These are phyloP conservation scores for Fusarium buharicum DNA, from an alignment of 2,329 filamentous ascomycete genomes.

Conservation along the genomic window DNA sequence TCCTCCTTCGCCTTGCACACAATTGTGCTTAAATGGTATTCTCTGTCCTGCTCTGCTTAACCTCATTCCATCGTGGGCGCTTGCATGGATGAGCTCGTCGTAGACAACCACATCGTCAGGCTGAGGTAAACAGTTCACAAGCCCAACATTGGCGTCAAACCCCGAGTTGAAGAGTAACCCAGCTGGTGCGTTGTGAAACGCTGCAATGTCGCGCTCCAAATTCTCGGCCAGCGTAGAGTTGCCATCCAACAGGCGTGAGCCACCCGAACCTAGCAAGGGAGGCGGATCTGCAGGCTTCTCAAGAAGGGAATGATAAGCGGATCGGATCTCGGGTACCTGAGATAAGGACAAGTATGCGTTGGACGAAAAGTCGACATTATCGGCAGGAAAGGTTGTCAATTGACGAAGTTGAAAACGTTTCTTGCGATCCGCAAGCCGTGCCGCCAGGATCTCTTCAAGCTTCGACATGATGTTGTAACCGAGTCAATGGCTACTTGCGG, in stretches of 20 bases:
- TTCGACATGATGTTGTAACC: constrained; percentile 7
- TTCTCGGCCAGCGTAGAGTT: constrained; percentile 58
- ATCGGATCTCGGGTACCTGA: constrained; percentile 59
- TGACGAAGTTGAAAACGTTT: constrained; percentile 54
- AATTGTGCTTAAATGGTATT: constrained; percentile 68
- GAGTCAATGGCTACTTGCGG: background rate
- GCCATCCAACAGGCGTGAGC: constrained; percentile 64
- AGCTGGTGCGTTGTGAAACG: constrained; percentile 58
- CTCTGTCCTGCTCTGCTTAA: constrained; percentile 64
- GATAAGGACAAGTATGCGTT: constrained; percentile 84
- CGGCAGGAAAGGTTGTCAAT: constrained; percentile 69
- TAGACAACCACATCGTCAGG: constrained; percentile 72
- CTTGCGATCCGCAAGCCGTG: constrained; percentile 46
- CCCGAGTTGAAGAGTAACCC: constrained; percentile 68
- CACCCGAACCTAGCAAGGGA: constrained; percentile 59
- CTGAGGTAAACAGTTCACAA: constrained; percentile 70
- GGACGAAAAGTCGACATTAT: constrained; percentile 80
- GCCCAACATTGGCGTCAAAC: constrained; percentile 72
- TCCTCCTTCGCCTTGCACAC: constrained; percentile 48
- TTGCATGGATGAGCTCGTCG: constrained; percentile 81
- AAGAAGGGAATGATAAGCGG: constrained; percentile 67
- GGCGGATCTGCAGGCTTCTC: constrained; percentile 35
- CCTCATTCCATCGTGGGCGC: constrained; percentile 80
- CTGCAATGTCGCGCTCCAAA: constrained; percentile 59
- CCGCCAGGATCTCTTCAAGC: constrained; percentile 46